Evolutionary conservation across 805 yeast species (phyloP), one percentile per base, ranked within the genome.

Genomic region (Naumovozyma baii): DNA sequence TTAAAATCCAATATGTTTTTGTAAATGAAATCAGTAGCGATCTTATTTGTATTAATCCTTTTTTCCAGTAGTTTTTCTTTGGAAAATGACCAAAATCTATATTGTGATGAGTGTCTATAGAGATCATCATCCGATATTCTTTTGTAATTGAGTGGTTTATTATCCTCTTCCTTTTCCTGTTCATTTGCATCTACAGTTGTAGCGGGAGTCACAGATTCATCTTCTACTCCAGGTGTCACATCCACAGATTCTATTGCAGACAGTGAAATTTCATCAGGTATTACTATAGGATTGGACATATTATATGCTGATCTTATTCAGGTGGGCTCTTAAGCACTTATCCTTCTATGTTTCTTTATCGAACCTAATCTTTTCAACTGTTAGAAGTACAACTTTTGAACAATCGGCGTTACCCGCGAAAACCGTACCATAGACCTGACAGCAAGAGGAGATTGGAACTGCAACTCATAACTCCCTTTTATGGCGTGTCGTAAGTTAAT

Each of bases 91-190:
- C 98, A 90, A 8, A 76, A 41, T 38, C 81, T 67, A 57, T 72
- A 90, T 63, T 90, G 98, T 1, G 92, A 73, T 3, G 95, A 83
- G 25, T 87, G 72, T 33, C 97, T 73, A 61, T 85, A 90, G 31
- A 92, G 65, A 47, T 92, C 98, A 59, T 92, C 96, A 51, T 77
- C 83, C 1, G 86, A 66, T 5, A 83, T 70, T 39, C 70, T 59
- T 33, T 57, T 55, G 39, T 50, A 47, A 16, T 43, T 37, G 10
- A 48, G 45, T 34, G 50, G 52, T 29, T 52, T 49, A 20, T 39
- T 25, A 3, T 17, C 2, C 4, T 33, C 36, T 2, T 15, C 9
- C 9, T 31, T 25, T 2, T 17, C 2, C 5, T 33, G 33, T 3
- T 18, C 14, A n/a, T 31, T n/a, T n/a, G n/a, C 31, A 13, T 7